Percentiles rank a stretch among this genome's conserved stretches.
These are phyloP conservation scores for Haplosporangium sp. DNA, from an alignment of 371 early-diverging fungal species.

Conservation along the genomic window DNA sequence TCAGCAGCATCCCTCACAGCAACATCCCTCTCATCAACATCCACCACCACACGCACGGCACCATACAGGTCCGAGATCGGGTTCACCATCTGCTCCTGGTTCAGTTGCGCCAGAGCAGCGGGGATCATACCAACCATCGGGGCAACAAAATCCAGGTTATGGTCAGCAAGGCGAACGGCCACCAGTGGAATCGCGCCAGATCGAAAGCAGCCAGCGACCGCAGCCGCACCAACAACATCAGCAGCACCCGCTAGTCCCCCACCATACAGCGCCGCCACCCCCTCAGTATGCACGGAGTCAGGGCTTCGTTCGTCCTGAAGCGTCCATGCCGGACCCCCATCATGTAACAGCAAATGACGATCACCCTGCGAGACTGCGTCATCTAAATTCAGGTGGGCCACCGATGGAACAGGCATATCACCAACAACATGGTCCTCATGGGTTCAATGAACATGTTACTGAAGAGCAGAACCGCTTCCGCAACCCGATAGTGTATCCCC, in stretches of 20 bases:
- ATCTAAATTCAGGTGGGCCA: not conserved
- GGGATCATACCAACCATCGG: too few relatives aligned
- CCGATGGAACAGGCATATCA: not conserved
- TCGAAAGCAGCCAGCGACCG: not conserved
- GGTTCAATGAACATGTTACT: not conserved
- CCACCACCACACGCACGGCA: not conserved
- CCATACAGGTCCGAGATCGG: not conserved
- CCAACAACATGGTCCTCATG: not conserved
- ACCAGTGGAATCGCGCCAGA: slow-evolving; percentile 4
- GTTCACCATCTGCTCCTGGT: too few relatives aligned
- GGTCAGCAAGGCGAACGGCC: slow-evolving; percentile 4
- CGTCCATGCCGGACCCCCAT: slow-evolving; percentile 11
- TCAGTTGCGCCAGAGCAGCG: too few relatives aligned
- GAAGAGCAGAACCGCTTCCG: slow-evolving; percentile 7
- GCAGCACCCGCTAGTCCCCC: not conserved
- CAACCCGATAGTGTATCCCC: not conserved
- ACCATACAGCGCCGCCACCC: not conserved
- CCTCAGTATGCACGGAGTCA: not conserved
- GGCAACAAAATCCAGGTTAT: not conserved
- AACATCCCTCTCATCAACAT: slow-evolving; percentile 17
- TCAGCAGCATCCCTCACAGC: slow-evolving; percentile 2
- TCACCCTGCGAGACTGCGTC: not conserved
- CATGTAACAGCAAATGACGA: slow-evolving; percentile 5
- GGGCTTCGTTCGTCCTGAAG: not conserved
- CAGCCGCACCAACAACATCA: slow-evolving; percentile 11